Base-by-base conservation (phyloP, 495 filamentous ascomycete species). In the Penicillium macrosclerotiorum region DNA sequence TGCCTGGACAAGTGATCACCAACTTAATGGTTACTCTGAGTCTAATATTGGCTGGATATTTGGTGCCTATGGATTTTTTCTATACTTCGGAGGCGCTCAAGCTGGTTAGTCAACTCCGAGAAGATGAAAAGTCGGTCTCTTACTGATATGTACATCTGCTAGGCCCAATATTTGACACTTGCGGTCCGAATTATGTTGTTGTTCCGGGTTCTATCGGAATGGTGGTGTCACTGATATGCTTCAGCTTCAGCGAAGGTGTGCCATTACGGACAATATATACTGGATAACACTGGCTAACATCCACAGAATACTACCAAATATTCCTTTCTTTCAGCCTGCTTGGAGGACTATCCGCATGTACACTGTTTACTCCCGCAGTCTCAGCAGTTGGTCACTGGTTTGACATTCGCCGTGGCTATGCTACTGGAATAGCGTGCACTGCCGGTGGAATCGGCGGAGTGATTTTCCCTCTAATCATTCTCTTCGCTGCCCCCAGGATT, bases 11-110 rank as follows among this genome's bases (percentile, higher is more conserved):
- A 82, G 53, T 63, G 62, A 65, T 74, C 52, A 83, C 76, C 65
- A 65, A 39, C 67, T 90, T 3, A 62, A 65, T 5, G 54, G 68
- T n/a, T 76, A 83, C 44, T 70, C 68, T 4, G 65, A 75, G 16
- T 78, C 79, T 11, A 74, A 72, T 5, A 75, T 88, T 20, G 86
- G 84, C 12, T 90, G 85, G 85, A 84, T 90, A 31, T 89, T 85
- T 54, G 79, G 80, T 5, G 51, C 84, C 7, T 87, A 85, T 54
- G 70, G 72, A 2, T 86, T 86, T 47, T 68, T 89, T 25, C 63
- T 76, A 8, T 81, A 52, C 16, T 37, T 80, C 32, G 73, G 68
- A 3, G 71, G 77, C 0, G 66, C 76, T 8, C 73, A 75, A 50
- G 43, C 52, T 17, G 54, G 61, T 64, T 38, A 17, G 39, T 14